Base-by-base conservation (phyloP, 73 alveolate genomes). In the Paramecium sonneborni region DNA sequence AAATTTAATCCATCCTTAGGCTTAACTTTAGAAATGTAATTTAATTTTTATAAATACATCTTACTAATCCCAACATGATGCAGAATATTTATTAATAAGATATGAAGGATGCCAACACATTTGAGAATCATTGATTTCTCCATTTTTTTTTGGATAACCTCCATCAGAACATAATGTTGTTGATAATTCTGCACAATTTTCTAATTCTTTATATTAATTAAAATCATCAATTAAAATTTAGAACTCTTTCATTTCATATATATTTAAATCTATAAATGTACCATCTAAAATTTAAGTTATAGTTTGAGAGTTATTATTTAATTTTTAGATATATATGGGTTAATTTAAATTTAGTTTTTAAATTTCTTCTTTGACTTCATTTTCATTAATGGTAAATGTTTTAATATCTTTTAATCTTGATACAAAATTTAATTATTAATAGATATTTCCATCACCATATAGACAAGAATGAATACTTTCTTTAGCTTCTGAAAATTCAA, bases 71-170 rank as follows among this genome's bases (percentile, higher is more conserved):
- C 3, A 26, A 24, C 84, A 62, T 11, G 39, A 30, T 30, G 84
- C 21, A 30, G 21, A 3, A 6, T 30, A 62, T 62, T 62, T 62
- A 3, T 43, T 62, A 6, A 62, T 62, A 9, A 62, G 24, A 14
- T 62, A 62, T 26, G 84, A 62, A 5, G 84, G 84, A 62, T 62
- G 84, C 84, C 84, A 62, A 32, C 84, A 62, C 48, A 32, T 62
- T 12, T 26, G 2, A 6, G 39, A 30, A 62, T 30, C 84, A 30
- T 32, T 62, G 24, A 32, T 6, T 2, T 26, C 46, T 30, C 48
- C 44, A 26, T 26, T 32, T 12, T 11, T 62, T 62, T 30, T 62
- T 62, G 84, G 84, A 14, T 26, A 26, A 12, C 46, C 0, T 26
- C 84, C 84, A 62, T 62, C 84, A 3, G 52, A 9, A 26, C 84